Evolutionary conservation across 352 stramenopile species (phyloP).

Genomic region (Globisporangium lucens): DNA sequence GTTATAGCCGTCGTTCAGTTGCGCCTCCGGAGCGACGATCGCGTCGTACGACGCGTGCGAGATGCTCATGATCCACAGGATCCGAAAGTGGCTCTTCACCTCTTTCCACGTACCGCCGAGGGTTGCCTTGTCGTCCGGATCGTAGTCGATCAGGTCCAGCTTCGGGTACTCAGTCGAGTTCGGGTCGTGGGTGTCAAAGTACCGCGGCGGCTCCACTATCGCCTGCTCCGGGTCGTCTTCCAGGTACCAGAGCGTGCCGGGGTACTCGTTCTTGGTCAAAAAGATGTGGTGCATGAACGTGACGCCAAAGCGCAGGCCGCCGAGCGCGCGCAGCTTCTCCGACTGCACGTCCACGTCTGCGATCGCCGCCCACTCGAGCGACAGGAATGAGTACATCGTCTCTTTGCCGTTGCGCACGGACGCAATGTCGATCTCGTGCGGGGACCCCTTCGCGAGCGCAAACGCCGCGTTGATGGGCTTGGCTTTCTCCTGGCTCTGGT

Average conservation of each 20-base stretch:
- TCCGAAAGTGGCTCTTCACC: constrained; percentile 42
- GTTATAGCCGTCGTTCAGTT: constrained; percentile 61
- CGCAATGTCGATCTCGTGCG: constrained; percentile 67
- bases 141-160: constrained; percentile 43
- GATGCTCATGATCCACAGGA: constrained; percentile 70
- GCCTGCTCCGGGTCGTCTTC: constrained; percentile 28
- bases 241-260: constrained; percentile 59
- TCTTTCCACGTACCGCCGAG: constrained; percentile 40
- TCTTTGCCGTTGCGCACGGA: constrained; percentile 55
- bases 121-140: constrained; percentile 5
- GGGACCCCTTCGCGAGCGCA: constrained; percentile 59
- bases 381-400: constrained; percentile 76
- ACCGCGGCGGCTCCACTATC: constrained; percentile 19
- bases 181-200: constrained; percentile 39
- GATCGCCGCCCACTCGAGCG: constrained; percentile 79
- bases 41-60: constrained; percentile 51
- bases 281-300: constrained; percentile 56
- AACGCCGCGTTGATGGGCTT: constrained; percentile 56
- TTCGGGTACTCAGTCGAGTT: constrained; percentile 27
- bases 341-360: constrained; percentile 80
- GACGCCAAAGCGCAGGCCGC: constrained; percentile 62
- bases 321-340: constrained; percentile 66
- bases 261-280: constrained; percentile 47
- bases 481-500: constrained; percentile 41
- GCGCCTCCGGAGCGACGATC: constrained; percentile 39